Percentiles rank a stretch among this genome's conserved stretches.
These are phyloP conservation scores for Trichocladium uniseriatum DNA, from an alignment of 495 filamentous ascomycete genomes.

Conservation along the genomic window DNA sequence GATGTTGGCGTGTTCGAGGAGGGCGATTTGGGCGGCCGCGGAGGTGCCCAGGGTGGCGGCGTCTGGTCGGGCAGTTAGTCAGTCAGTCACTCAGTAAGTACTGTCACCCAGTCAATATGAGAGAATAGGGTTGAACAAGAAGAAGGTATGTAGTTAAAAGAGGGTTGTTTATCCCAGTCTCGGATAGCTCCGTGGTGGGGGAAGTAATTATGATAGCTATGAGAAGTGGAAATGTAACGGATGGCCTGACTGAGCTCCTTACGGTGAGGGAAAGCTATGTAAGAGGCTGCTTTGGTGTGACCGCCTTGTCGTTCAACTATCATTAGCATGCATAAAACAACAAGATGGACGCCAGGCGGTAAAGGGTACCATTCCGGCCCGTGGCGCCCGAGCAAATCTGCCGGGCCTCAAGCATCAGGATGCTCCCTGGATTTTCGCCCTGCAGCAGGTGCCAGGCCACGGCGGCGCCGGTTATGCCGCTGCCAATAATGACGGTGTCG, in stretches of 20 bases:
- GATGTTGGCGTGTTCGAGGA: conserved; percentile 50
- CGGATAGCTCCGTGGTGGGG: too few species aligned
- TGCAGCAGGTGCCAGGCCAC: conserved; percentile 50
- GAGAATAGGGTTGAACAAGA: too few species aligned
- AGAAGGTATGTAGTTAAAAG: too few species aligned
- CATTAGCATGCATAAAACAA: too few species aligned
- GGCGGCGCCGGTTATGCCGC: conserved; percentile 57
- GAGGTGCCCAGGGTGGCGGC: conserved; percentile 26
- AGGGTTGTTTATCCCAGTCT: too few species aligned
- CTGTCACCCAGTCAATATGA: too few species aligned
- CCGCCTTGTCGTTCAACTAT: conserved; percentile 34
- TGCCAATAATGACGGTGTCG: conserved; percentile 58
- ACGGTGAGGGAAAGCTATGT: conserved; percentile 43
- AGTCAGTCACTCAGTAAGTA: too few species aligned
- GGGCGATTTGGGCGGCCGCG: conserved; percentile 45
- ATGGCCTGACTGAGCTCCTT: too few species aligned
- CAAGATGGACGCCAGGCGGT: too few species aligned
- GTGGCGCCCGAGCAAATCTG: conserved; percentile 50
- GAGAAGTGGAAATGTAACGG: too few species aligned
- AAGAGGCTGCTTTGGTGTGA: conserved; percentile 56
- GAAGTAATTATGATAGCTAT: too few species aligned
- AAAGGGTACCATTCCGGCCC: conserved; percentile 48
- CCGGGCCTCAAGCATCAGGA: conserved; percentile 54
- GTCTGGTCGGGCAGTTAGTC: too few species aligned
- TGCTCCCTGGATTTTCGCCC: conserved; percentile 3